These are phyloP conservation scores for Globisporangium perplexum DNA, from an alignment of 352 stramenopile genomes.

Conservation along the genomic window DNA sequence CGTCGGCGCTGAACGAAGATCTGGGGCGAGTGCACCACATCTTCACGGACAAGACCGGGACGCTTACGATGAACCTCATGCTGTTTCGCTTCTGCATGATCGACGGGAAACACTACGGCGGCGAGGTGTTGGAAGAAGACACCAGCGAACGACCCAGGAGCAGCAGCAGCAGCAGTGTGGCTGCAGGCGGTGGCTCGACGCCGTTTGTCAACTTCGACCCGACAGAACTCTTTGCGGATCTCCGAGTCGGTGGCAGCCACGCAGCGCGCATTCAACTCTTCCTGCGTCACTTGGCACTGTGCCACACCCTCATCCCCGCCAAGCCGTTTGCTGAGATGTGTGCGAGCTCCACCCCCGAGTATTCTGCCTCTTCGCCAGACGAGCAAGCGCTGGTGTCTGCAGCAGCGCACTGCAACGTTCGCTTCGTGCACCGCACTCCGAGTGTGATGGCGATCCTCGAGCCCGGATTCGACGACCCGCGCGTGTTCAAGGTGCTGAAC, in stretches of 20 bases:
- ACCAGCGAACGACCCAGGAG: not conserved
- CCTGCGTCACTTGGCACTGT: conserved; percentile 71
- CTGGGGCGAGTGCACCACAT: conserved; percentile 89
- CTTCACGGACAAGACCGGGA: conserved; percentile 95
- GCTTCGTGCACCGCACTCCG: conserved; percentile 71
- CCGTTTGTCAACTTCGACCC: conserved; percentile 70
- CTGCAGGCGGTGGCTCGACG: not conserved
- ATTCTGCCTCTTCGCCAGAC: conserved; percentile 78
- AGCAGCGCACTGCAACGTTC: conserved; percentile 71
- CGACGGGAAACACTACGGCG: conserved; percentile 90
- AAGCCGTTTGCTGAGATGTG: conserved; percentile 70
- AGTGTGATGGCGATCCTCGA: conserved; percentile 51
- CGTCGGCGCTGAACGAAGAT: conserved; percentile 89
- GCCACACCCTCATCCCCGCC: conserved; percentile 71
- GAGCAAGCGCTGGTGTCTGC: conserved; percentile 75
- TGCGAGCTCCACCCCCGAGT: conserved; percentile 64
- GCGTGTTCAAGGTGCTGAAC: conserved; percentile 88
- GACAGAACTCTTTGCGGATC: conserved; percentile 54
- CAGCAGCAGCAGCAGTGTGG: not conserved
- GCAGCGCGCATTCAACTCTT: conserved; percentile 47
- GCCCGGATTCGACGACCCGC: conserved; percentile 21
- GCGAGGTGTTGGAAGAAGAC: conserved; percentile 40
- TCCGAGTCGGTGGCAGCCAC: conserved; percentile 30
- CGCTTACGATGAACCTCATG: conserved; percentile 95
- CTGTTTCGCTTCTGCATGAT: conserved; percentile 95